Conservation (phyloP, 768 basidiomycete species). For the Candolleomyces aberdarensis region DNA sequence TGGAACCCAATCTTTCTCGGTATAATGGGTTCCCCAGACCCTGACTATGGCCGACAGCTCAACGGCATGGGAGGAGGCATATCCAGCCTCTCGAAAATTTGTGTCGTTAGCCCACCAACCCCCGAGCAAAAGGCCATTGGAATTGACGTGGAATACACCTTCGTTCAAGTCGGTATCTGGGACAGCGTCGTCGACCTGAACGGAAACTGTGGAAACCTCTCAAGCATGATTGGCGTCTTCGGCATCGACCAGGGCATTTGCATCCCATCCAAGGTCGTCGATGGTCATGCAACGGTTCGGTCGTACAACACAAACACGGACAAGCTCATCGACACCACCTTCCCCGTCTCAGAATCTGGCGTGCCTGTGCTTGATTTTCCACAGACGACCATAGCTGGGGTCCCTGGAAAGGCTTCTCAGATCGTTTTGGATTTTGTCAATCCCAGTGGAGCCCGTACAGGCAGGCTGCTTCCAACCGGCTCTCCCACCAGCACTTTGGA, state of each 20-base stretch:
- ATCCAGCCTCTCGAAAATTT: slow-evolving; percentile 72
- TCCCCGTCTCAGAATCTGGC: slow-evolving; percentile 42
- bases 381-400: slow-evolving; percentile 62
- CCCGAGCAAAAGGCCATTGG: slow-evolving; percentile 36
- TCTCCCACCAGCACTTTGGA: slow-evolving; percentile 43
- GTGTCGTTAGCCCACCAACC: slow-evolving; percentile 55
- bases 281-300: slow-evolving; percentile 33
- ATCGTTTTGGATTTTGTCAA: slow-evolving; percentile 65
- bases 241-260: slow-evolving; percentile 66
- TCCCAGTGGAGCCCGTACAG: slow-evolving; percentile 69
- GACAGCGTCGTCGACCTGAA: slow-evolving; percentile 62
- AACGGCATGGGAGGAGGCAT: slow-evolving; percentile 83
- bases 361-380: slow-evolving; percentile 45
- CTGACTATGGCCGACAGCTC: slow-evolving; percentile 62
- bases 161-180: slow-evolving; percentile 60
- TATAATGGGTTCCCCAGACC: slow-evolving; percentile 82
- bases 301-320: slow-evolving; percentile 72
- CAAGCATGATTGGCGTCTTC: slow-evolving; percentile 70
- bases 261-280: background rate
- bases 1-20: slow-evolving; percentile 66
- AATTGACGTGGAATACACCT: slow-evolving; percentile 54
- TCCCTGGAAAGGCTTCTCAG: slow-evolving; percentile 60
- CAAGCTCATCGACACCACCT: slow-evolving; percentile 67
- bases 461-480: slow-evolving; percentile 64
- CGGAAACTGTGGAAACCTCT: slow-evolving; percentile 76